Conservation (phyloP, 495 filamentous ascomycete genomes). For the Hyphodiscus hymeniophilus region DNA sequence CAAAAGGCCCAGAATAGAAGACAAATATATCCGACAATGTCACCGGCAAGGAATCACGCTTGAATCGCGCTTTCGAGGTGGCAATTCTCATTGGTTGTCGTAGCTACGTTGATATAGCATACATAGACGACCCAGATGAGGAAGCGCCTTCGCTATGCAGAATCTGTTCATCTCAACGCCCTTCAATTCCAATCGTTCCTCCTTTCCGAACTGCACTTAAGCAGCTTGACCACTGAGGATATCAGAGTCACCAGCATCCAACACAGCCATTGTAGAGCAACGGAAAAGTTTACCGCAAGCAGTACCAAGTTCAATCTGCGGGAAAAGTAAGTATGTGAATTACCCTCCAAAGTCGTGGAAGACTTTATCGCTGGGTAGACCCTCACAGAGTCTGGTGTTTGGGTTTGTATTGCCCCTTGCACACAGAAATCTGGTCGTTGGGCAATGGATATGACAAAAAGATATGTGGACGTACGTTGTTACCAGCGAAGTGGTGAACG, state of each 20-base stretch:
- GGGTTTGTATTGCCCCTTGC: constrained; percentile 12
- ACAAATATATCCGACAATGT: neutral
- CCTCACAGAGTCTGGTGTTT: constrained; percentile 17
- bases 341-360: constrained; percentile 79
- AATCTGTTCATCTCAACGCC: constrained; percentile 6
- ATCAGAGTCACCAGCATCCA: constrained; percentile 97
- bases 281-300: constrained; percentile 86
- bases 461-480: constrained; percentile 71
- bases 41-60: neutral
- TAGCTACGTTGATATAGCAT: neutral
- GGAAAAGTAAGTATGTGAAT: constrained; percentile 37
- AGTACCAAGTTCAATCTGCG: constrained; percentile 91
- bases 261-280: constrained; percentile 88
- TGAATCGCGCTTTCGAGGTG: neutral
- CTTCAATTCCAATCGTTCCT: neutral
- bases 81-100: neutral
- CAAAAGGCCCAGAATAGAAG: too few species aligned
- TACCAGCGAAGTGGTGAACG: constrained; percentile 93
- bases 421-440: constrained; percentile 13
- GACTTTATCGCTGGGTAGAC: constrained; percentile 74
- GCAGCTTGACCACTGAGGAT: constrained; percentile 68
- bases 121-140: neutral
- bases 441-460: constrained; percentile 10
- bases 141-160: neutral
- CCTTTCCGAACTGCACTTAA: constrained; percentile 29